Base-by-base conservation (phyloP, 1,284 basidiomycete species). In the Tremellales sp. region DNA sequence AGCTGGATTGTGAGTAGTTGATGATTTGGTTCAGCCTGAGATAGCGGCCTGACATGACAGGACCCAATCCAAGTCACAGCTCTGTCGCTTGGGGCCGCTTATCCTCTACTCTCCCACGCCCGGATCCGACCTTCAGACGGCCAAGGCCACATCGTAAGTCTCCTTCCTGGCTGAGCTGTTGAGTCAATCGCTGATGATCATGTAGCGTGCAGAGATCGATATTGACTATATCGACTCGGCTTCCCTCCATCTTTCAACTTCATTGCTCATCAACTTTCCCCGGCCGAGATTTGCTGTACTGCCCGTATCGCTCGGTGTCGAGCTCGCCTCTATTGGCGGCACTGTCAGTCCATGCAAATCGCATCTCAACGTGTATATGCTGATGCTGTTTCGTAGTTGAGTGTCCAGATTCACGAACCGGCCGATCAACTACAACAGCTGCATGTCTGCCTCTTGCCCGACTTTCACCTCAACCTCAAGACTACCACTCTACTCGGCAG, bases 251-350 rank as follows among this genome's bases (percentile, higher is more conserved):
- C 68, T 82, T 29, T 77, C 79, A 12, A 82, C 80, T 0, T 73
- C 76, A n/a, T 73, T 82, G 4, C 64, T 80, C 17, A 68, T 81
- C 65, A 81, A 81, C 61, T 79, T 80, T 46, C 80, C 80, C 21
- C 72, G 75, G 31, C 77, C 79, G 4, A 65, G 78, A 4, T 81
- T 82, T 53, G 80, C 80, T 4, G 76, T 80, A 4, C 63, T 82
- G 8, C 80, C 80, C 1, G 76, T 81, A 35, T 74, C 76, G 8
- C 70, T 82, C 21, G 75, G 77, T 3, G 73, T 82, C 7, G 77
- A 78, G 23, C 68, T 82, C 12, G 75, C 77, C 0, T 75, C 77
- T 3, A 75, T 82, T 52, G 77, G 76, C 3, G 80, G 79, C 5
- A 81, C 79, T 0, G 70, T 80, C 51, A 62, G 66, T 60, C 35